phyloP scores from a whole-genome alignment of 2,329 filamentous ascomycete species.

The Talaromyces sp. region DNA sequence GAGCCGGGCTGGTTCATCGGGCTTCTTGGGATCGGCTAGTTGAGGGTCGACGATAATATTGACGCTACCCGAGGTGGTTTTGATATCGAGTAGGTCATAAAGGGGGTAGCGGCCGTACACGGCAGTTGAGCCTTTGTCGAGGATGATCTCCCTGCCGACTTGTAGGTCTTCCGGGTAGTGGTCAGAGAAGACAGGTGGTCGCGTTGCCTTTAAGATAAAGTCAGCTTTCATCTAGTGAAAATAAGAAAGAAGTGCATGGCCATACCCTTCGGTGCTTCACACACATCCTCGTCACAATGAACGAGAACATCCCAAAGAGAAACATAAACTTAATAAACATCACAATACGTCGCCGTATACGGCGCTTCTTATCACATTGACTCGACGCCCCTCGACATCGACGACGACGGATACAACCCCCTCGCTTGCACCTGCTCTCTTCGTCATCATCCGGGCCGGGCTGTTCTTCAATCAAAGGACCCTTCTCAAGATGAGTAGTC shows the following conservation, averaged over 20 bases:
- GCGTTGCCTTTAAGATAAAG: neutral
- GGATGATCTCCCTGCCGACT: constrained; percentile 21
- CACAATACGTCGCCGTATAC: constrained; percentile 5
- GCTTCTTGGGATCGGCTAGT: constrained; percentile 26
- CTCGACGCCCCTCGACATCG: neutral
- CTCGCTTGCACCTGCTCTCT: neutral
- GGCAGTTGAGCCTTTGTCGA: constrained; percentile 21
- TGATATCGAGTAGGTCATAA: constrained; percentile 31
- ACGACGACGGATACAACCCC: constrained; percentile 8
- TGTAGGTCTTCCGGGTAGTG: neutral
- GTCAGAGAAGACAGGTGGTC: neutral
- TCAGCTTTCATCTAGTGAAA: neutral
- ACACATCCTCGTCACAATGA: constrained; percentile 9
- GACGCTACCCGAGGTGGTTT: constrained; percentile 31
- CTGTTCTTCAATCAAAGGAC: neutral
- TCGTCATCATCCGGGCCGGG: neutral
- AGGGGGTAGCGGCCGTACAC: constrained; percentile 32
- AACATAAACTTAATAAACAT: constrained; percentile 11
- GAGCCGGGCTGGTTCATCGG: constrained; percentile 28
- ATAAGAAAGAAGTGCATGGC: neutral
- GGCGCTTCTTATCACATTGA: constrained; percentile 5
- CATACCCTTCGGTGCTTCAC: constrained; percentile 5
- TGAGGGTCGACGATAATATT: constrained; percentile 31
- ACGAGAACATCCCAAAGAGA: constrained; percentile 5
- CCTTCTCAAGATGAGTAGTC: neutral